Evolutionary conservation across 225 moss, liverwort and hornwort genomes (phyloP).

Genomic region (Takakia lepidozioides): DNA sequence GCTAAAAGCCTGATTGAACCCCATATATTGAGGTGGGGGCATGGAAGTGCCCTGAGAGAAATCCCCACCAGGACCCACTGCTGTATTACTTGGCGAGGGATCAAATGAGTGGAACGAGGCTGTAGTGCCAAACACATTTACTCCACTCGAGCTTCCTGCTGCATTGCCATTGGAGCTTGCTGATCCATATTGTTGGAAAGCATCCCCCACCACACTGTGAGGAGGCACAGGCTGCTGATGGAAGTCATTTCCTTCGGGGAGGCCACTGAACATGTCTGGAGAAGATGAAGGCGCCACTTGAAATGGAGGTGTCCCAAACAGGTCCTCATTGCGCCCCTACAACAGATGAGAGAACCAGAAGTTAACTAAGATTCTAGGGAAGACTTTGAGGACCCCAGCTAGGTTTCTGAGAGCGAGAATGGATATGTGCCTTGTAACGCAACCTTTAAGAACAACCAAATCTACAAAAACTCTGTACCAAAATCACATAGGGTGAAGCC

Average conservation of each 20-base stretch:
- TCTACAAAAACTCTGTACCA: too few species aligned
- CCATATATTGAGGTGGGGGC: conserved; percentile 7
- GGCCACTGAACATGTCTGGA: conserved; percentile 9
- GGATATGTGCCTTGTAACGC: too few species aligned
- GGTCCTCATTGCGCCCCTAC: conserved; percentile 9
- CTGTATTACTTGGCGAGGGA: conserved; percentile 7
- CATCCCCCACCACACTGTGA: conserved; percentile 14
- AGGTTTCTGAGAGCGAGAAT: too few species aligned
- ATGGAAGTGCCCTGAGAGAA: conserved; percentile 6
- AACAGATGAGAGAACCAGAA: not conserved
- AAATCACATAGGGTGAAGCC: too few species aligned
- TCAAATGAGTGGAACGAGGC: conserved; percentile 25
- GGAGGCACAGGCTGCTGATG: too few species aligned
- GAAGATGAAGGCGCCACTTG: conserved; percentile 37
- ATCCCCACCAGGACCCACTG: conserved; percentile 8
- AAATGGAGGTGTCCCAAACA: conserved; percentile 37
- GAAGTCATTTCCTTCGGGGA: too few species aligned
- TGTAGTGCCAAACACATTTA: conserved; percentile 30
- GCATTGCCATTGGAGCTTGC: conserved; percentile 15
- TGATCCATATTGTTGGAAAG: conserved; percentile 22
- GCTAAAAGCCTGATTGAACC: conserved; percentile 20
- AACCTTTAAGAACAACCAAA: too few species aligned
- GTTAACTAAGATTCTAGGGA: not conserved
- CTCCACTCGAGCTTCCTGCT: conserved; percentile 20
- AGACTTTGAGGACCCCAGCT: too few species aligned